Evolutionary conservation across 257 asterid genomes (phyloP), one percentile per base, ranked within the genome.

Genomic region (Catharanthus roseus): DNA sequence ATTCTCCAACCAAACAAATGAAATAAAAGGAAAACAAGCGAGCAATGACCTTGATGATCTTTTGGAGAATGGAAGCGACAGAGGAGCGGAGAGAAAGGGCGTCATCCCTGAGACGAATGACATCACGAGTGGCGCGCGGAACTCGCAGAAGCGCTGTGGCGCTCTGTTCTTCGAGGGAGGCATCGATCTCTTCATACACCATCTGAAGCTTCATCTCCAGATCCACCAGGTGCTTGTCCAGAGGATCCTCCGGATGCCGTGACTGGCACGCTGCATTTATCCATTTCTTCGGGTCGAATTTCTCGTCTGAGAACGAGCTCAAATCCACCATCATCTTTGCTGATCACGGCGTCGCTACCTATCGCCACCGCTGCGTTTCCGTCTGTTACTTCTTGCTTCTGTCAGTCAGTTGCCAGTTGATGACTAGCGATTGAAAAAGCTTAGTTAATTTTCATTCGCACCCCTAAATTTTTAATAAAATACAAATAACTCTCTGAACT

Each of bases 141-240:
- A 88, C 89, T 56, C 97, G 99, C 53, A 91, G 93, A 77, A 91
- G 87, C 9, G 99, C 92, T 68, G 90, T 85, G 72, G 97, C 76
- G 77, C 97, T 91, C 73, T 89, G 99, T 81, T 95, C 99, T 79
- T 95, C 99, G 61, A 95, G 95, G 42, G 97, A 85, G 67, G 95
- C 83, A 73, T 96, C 86, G 88, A 95, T 95, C 90, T 95, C 99
- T 82, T 95, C 99, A 51, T 96, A 95, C 42, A 79, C 80, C 95
- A 95, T 88, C 79, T 91, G 97, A 72, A 95, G 93, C 89, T 89
- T 95, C 99, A 91, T 91, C 77, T 95, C 99, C 80, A 91, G 96
- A 90, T 95, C 97, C 85, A 89, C 88, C 70, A 95, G 71, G 77
- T 91, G 97, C 85, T 91, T 95, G 78, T 89, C 99, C 42, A 91